Evolutionary conservation across 495 filamentous ascomycete species (phyloP).

Genomic region (Polyplosphaeria fusca): DNA sequence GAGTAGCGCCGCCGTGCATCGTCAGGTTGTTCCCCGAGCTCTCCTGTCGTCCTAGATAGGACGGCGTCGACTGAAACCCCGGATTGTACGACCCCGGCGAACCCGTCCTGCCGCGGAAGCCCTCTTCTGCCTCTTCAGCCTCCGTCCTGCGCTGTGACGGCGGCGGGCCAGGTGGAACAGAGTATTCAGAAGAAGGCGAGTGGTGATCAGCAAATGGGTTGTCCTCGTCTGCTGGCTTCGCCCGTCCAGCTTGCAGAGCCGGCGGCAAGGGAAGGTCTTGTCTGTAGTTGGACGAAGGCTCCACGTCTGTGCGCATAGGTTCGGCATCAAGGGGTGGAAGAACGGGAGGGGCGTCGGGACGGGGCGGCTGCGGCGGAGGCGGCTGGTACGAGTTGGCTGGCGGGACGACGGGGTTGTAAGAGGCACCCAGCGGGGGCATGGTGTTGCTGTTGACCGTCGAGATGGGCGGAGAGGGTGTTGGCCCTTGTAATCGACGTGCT

Average conservation of each 20-base stretch:
- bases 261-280: conserved; percentile 27
- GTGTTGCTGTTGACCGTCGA: conserved; percentile 13
- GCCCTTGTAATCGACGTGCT: conserved; percentile 48
- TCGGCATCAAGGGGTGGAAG: conserved; percentile 21
- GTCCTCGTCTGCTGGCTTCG: conserved; percentile 6
- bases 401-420: conserved; percentile 5
- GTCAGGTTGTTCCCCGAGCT: conserved; percentile 24
- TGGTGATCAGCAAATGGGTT: conserved; percentile 39
- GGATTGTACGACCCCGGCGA: conserved; percentile 14
- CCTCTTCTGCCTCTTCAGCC: background rate
- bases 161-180: conserved; percentile 12
- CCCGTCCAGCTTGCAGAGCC: conserved; percentile 21
- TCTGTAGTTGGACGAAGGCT: conserved; percentile 3
- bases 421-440: background rate
- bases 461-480: conserved; percentile 31
- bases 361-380: conserved; percentile 13
- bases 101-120: background rate
- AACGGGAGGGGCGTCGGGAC: conserved; percentile 7
- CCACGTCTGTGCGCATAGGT: background rate
- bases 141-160: conserved; percentile 8
- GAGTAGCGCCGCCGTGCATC: conserved; percentile 25
- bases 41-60: conserved; percentile 29
- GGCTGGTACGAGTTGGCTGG: background rate
- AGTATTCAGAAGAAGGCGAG: conserved; percentile 23
- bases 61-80: conserved; percentile 23